A percentile compares a stretch with the other conserved stretches of the same genome.
phyloP scores from a whole-genome alignment of 23 red algal genomes.

The Gracilariopsis chorda region DNA sequence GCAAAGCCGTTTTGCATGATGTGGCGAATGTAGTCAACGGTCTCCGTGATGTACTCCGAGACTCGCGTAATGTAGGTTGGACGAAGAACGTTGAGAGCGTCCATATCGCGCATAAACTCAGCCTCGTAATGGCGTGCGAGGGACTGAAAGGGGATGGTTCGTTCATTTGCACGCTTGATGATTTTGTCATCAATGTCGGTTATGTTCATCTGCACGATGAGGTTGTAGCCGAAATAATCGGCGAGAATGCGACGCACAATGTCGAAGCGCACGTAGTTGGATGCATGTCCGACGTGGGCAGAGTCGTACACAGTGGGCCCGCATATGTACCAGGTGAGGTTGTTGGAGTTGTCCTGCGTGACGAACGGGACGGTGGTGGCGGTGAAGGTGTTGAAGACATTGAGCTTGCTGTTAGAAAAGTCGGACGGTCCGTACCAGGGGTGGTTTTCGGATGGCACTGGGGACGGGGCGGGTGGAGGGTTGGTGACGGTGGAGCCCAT shows the following conservation, averaged over 20 bases:
- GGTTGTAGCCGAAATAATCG: slow-evolving; percentile 82
- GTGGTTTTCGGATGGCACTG: neutral
- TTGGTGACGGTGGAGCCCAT: too few species aligned
- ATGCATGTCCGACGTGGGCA: slow-evolving; percentile 94
- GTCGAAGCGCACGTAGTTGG: slow-evolving; percentile 96
- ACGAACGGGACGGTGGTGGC: slow-evolving; percentile 66
- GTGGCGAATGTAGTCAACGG: slow-evolving; percentile 61
- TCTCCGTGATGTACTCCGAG: slow-evolving; percentile 91
- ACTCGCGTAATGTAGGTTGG: slow-evolving; percentile 85
- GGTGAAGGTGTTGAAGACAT: slow-evolving; percentile 67
- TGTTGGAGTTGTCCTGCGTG: neutral
- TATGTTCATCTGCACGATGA: slow-evolving; percentile 91
- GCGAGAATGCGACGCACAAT: slow-evolving; percentile 82
- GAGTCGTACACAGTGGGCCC: slow-evolving; percentile 98
- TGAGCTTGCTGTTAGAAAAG: slow-evolving; percentile 29
- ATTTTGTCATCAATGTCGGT: slow-evolving; percentile 99
- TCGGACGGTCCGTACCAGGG: slow-evolving; percentile 50
- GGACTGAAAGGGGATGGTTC: slow-evolving; percentile 41
- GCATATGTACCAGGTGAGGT: slow-evolving; percentile 93
- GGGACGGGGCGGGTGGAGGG: neutral
- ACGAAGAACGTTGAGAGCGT: slow-evolving; percentile 69
- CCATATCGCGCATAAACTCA: slow-evolving; percentile 91
- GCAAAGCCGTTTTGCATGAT: slow-evolving; percentile 79
- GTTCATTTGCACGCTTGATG: slow-evolving; percentile 75
- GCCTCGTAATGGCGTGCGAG: slow-evolving; percentile 74